Conservation (phyloP, 106 monocot species). For the Acanthochlamys bracteata region DNA sequence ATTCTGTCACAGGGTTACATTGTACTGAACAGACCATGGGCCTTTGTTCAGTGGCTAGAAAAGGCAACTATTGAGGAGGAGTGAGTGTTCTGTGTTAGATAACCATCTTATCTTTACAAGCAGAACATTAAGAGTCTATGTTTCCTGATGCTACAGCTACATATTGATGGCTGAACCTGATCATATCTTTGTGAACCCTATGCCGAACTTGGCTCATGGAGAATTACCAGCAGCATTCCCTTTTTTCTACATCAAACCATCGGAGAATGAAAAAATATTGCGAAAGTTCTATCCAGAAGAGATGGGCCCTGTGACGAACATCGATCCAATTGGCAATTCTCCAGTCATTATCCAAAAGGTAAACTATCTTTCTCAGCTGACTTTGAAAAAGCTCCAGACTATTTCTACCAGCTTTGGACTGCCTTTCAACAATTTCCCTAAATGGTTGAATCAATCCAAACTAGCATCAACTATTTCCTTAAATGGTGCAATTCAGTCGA, state of each 20-base stretch:
- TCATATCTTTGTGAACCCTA: constrained; percentile 79
- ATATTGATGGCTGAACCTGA: constrained; percentile 94
- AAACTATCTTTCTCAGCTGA: background rate
- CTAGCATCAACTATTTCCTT: too few species aligned
- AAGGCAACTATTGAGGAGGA: constrained; percentile 81
- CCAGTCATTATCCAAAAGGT: constrained; percentile 93
- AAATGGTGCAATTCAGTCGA: too few species aligned
- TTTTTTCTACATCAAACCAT: constrained; percentile 92
- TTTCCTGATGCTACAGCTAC: constrained; percentile 41
- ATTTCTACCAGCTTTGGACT: too few species aligned
- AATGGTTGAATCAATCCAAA: too few species aligned
- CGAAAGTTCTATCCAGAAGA: constrained; percentile 79
- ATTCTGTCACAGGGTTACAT: constrained; percentile 58
- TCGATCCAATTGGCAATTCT: constrained; percentile 94
- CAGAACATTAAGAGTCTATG: background rate
- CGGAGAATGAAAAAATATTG: constrained; percentile 53
- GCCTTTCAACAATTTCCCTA: too few species aligned
- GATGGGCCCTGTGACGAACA: constrained; percentile 61
- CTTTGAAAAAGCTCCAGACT: too few species aligned
- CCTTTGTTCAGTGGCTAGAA: constrained; percentile 90
- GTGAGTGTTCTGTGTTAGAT: constrained; percentile 28
- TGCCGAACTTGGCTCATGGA: constrained; percentile 73
- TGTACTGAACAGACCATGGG: constrained; percentile 96
- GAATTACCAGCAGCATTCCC: constrained; percentile 61
- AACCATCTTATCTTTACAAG: background rate